Evolutionary conservation across 805 yeast genomes (phyloP).

Genomic region (Kregervanrija delftensis): DNA sequence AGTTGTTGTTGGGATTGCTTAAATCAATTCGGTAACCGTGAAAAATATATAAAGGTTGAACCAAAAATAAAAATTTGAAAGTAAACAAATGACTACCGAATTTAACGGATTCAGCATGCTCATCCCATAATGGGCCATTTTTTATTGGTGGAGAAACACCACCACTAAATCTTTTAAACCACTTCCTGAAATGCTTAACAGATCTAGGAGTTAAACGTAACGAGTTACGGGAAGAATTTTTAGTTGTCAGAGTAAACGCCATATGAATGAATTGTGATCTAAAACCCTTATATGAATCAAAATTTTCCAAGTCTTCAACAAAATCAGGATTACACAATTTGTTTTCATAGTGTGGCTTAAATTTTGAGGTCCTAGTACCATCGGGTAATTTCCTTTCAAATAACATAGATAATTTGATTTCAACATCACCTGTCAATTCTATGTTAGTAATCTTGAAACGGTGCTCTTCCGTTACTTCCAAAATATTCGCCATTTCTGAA

Average conservation of each 20-base stretch:
- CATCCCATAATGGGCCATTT: constrained; percentile 63
- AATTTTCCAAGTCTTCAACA: constrained; percentile 37
- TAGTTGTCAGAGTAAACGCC: constrained; percentile 40
- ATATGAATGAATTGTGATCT: constrained; percentile 74
- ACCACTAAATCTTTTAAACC: constrained; percentile 85
- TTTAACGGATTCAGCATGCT: constrained; percentile 47
- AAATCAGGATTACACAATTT: constrained; percentile 46
- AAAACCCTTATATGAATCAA: constrained; percentile 76
- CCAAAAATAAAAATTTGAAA: constrained; percentile 66
- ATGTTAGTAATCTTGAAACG: constrained; percentile 49
- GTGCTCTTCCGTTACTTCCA: constrained; percentile 2
- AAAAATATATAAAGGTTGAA: constrained; percentile 64
- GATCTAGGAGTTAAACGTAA: constrained; percentile 68
- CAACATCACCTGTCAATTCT: constrained; percentile 53
- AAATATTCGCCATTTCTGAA: constrained; percentile 3
- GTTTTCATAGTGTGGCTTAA: constrained; percentile 52
- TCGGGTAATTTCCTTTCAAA: constrained; percentile 40
- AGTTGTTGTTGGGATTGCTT: constrained; percentile 33
- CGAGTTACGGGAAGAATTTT: constrained; percentile 43
- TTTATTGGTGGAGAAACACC: constrained; percentile 70
- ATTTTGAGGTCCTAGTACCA: constrained; percentile 33
- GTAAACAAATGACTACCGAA: constrained; percentile 70
- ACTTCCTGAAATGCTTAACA: constrained; percentile 55
- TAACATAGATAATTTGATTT: constrained; percentile 49
- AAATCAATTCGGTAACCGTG: constrained; percentile 55